Conservation (phyloP, 306 rosid species). For the Mimosa pudica region DNA sequence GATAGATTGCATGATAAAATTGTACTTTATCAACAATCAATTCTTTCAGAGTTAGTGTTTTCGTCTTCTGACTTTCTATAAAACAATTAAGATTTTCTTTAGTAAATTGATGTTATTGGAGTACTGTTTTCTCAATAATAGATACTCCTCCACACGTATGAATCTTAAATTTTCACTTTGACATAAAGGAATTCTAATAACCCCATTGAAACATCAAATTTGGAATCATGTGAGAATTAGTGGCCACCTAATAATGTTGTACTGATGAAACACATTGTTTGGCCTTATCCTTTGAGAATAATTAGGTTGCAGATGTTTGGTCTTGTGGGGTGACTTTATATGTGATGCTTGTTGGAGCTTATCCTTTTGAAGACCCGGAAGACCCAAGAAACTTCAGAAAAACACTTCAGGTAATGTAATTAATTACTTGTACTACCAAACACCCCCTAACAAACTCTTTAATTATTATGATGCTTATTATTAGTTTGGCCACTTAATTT, state of each 20-base stretch:
- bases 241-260: not conserved
- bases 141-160: too few species aligned
- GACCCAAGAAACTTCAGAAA: slow-evolving; percentile 72
- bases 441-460: not conserved
- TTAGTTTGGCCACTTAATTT: not conserved
- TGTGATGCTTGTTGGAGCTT: slow-evolving; percentile 80
- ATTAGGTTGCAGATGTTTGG: slow-evolving; percentile 78
- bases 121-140: too few species aligned
- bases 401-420: slow-evolving; percentile 50
- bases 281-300: slow-evolving; percentile 17
- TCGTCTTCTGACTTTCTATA: too few species aligned
- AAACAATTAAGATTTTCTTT: too few species aligned
- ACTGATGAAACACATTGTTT: not conserved
- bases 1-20: too few species aligned
- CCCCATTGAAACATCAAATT: not conserved
- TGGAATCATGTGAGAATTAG: not conserved
- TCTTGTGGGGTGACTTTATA: slow-evolving; percentile 80
- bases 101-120: too few species aligned
- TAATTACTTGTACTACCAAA: not conserved
- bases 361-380: slow-evolving; percentile 39
- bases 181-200: not conserved
- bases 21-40: too few species aligned
- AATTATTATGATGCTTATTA: not conserved
- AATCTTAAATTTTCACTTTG: too few species aligned
- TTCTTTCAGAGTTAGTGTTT: too few species aligned